Base-by-base conservation (phyloP, 2,329 filamentous ascomycete species). In the Xylaria digitata region DNA sequence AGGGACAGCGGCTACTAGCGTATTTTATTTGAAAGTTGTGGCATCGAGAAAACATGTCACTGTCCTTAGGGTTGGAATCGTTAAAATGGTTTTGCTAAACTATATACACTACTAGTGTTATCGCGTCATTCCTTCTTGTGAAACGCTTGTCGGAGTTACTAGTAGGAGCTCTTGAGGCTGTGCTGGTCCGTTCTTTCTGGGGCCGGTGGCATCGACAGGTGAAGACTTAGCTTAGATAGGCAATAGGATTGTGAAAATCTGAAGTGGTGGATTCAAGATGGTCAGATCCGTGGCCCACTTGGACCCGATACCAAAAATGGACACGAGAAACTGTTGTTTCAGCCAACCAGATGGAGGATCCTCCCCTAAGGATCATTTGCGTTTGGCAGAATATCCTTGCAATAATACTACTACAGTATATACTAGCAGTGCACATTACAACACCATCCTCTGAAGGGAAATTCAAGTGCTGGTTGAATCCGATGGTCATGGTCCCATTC, bases 271-370 rank as follows among this genome's bases (percentile, higher is more conserved):
- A 48, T 60, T 49, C 42, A 57, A 66, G 55, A 66, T 65, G 52
- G 59, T 61, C 60, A 69, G 71, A 66, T 69, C 67, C 66, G 65
- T 45, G 72, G 63, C 68, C 73, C 71, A 73, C 73, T 70, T 70
- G 46, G 67, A 67, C 70, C 72, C 69, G 52, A 69, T 67, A 67
- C 78, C 79, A 80, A 79, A 78, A 78, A 77, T 78, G 80, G 79
- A 82, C 79, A 82, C 80, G 80, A 82, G 80, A 81, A 81, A 80
- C 77, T 70, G 73, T 65, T 75, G 78, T 80, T 80, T 80, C 77
- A 80, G 76, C 77, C 75, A 80, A 78, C 76, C 76, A 76, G 65
- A 72, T 70, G 66, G 65, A 70, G 68, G 42, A 66, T 56, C 63
- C 63, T 63, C 65, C 66, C 54, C 21, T 64, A 50, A 62, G 42